A percentile compares a stretch with the other conserved stretches of the same genome.
Conservation (phyloP, 129 eudicot species). For the Glebionis coronaria region DNA sequence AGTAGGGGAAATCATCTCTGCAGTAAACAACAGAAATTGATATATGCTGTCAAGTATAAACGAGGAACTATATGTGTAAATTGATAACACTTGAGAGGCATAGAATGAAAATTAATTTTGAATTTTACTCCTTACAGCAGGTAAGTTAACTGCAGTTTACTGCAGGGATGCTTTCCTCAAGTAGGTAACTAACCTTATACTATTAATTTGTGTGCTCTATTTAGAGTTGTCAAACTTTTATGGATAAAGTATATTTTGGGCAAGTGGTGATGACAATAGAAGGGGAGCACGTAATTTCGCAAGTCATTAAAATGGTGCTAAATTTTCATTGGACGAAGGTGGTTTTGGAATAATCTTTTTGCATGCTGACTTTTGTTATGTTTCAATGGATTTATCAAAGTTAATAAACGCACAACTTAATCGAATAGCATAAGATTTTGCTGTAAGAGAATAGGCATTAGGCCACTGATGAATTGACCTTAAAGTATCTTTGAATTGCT, state of each 20-base stretch:
- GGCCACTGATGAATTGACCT: no score
- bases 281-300: slow-evolving; percentile 26
- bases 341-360: slow-evolving; percentile 26
- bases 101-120: no score
- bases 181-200: no score
- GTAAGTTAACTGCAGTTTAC: no score
- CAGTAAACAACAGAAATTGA: no score
- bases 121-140: no score
- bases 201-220: not conserved
- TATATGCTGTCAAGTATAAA: no score
- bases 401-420: not conserved
- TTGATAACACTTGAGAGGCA: no score
- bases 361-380: slow-evolving; percentile 12
- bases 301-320: slow-evolving; percentile 25
- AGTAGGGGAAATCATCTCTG: no score
- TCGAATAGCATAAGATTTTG: not conserved
- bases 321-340: slow-evolving; percentile 9
- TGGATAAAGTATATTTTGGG: not conserved
- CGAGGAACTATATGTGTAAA: no score
- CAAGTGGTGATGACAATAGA: slow-evolving; percentile 13
- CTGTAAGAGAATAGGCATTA: not conserved
- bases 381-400: slow-evolving; percentile 8
- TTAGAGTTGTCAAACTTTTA: not conserved
- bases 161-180: no score
- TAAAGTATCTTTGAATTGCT: no score